A percentile compares a stretch with the other conserved stretches of the same genome.
These are phyloP conservation scores for Xylariomycetidae sp. DNA, from an alignment of 2,329 filamentous ascomycete genomes.

Conservation along the genomic window DNA sequence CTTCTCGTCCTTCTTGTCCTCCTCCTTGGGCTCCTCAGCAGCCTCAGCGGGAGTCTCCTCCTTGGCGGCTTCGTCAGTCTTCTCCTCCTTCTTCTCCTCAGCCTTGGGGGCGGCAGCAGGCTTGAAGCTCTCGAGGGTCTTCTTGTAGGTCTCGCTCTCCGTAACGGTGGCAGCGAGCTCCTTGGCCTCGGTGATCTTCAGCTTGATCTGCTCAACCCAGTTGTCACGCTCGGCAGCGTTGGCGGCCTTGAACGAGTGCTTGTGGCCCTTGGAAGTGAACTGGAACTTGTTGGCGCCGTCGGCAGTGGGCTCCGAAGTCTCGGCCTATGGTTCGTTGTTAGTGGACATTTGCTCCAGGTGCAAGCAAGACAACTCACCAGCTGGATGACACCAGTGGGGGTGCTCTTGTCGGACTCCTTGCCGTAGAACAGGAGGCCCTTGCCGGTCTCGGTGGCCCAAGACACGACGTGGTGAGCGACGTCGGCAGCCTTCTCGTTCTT, in stretches of 20 bases:
- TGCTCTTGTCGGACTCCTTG: conserved; percentile 78
- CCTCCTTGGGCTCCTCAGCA: conserved; percentile 36
- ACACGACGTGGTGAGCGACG: conserved; percentile 69
- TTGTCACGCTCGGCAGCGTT: conserved; percentile 75
- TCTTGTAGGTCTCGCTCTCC: conserved; percentile 84
- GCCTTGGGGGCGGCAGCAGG: conserved; percentile 34
- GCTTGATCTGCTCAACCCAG: conserved; percentile 82
- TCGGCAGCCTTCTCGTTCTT: conserved; percentile 80
- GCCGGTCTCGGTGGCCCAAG: conserved; percentile 90
- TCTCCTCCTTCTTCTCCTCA: conserved; percentile 40
- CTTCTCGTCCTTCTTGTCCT: conserved; percentile 32
- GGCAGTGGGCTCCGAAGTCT: conserved; percentile 64
- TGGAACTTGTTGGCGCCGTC: conserved; percentile 77
- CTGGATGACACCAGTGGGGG: conserved; percentile 76
- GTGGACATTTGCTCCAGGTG: no score
- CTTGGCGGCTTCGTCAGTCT: conserved; percentile 30
- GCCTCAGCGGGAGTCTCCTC: conserved; percentile 26
- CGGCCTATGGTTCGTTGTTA: conserved; percentile 37
- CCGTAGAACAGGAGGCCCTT: conserved; percentile 92
- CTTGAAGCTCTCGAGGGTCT: conserved; percentile 65
- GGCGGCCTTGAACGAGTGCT: conserved; percentile 87
- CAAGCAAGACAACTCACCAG: conserved; percentile 55
- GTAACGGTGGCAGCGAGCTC: conserved; percentile 66
- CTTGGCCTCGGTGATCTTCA: conserved; percentile 80
- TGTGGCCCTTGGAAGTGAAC: conserved; percentile 79